Percentiles rank a stretch among this genome's conserved stretches.
These are phyloP conservation scores for Colletotrichum sp. DNA, from an alignment of 2,329 filamentous ascomycete species.

Conservation along the genomic window DNA sequence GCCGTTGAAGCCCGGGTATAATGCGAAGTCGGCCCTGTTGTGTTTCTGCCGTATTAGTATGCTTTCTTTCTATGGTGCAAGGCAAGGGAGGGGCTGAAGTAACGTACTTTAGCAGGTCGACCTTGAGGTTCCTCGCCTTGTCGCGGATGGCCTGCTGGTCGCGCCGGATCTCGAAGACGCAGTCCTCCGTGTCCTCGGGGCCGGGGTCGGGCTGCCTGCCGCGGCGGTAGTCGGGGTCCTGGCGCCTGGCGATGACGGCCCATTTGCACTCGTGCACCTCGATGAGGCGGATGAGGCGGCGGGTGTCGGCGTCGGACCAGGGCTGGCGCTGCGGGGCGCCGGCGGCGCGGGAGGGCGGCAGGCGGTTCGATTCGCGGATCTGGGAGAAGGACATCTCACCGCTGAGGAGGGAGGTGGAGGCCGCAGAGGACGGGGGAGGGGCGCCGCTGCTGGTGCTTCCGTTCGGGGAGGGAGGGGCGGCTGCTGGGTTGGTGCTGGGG, in stretches of 20 bases:
- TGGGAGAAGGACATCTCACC: constrained; percentile 2
- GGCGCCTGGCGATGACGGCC: constrained; percentile 34
- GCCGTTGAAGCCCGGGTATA: constrained; percentile 55
- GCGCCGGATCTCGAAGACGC: constrained; percentile 47
- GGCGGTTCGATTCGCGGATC: constrained; percentile 5
- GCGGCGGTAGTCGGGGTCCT: constrained; percentile 15
- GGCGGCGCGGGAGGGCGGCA: not conserved
- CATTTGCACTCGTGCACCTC: constrained; percentile 41
- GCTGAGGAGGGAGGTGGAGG: not conserved
- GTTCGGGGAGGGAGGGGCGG: constrained; percentile 27
- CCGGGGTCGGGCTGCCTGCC: not conserved
- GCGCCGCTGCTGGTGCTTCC: not conserved
- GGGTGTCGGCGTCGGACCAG: constrained; percentile 49
- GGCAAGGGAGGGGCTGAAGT: no score
- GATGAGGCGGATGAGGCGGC: constrained; percentile 47
- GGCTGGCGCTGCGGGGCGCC: constrained; percentile 29
- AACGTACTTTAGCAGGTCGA: constrained; percentile 48
- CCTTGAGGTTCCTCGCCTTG: constrained; percentile 63
- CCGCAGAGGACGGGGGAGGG: not conserved
- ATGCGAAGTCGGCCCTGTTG: constrained; percentile 39
- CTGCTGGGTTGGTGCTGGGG: constrained; percentile 16
- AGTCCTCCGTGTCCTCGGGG: constrained; percentile 22
- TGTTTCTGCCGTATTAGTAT: not conserved
- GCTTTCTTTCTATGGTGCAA: not conserved
- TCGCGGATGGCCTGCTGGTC: constrained; percentile 63